Evolutionary conservation across 768 basidiomycete genomes (phyloP).

Genomic region (Boletellus ananas): DNA sequence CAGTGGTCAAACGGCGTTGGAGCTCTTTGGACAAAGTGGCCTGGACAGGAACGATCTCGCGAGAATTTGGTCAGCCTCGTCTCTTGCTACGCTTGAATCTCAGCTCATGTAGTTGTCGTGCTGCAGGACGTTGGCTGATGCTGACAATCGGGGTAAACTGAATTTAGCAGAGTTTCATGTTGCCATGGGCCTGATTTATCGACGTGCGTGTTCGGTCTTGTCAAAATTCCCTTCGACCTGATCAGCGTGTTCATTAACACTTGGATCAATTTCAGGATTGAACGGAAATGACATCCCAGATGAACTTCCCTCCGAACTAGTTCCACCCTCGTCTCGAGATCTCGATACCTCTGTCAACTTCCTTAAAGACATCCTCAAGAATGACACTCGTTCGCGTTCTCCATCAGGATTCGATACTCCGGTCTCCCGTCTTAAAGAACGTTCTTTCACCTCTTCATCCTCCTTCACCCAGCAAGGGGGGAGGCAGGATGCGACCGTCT

Average conservation of each 20-base stretch:
- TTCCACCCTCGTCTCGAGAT: constrained; percentile 88
- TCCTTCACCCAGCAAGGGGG: constrained; percentile 46
- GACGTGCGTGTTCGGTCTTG: constrained; percentile 56
- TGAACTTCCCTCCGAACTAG: constrained; percentile 79
- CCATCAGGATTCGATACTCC: constrained; percentile 50
- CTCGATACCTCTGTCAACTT: constrained; percentile 87
- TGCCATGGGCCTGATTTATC: constrained; percentile 97
- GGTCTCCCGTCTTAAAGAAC: constrained; percentile 60
- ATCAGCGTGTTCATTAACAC: neutral
- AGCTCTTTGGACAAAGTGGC: constrained; percentile 94
- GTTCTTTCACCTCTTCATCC: constrained; percentile 62
- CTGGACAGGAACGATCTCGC: constrained; percentile 86
- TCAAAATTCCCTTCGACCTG: neutral
- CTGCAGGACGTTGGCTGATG: constrained; percentile 84
- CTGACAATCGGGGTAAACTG: constrained; percentile 90
- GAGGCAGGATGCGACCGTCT: constrained; percentile 86
- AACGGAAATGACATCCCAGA: constrained; percentile 92
- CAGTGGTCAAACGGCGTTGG: constrained; percentile 74
- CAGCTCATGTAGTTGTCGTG: neutral
- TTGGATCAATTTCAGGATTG: constrained; percentile 49
- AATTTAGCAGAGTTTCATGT: constrained; percentile 97
- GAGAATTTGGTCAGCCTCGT: constrained; percentile 73
- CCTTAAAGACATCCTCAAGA: constrained; percentile 80
- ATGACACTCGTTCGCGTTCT: constrained; percentile 76
- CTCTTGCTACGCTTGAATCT: neutral